Evolutionary conservation across 257 asterid genomes (phyloP).

Genomic region (Fraxinus quadrangulata): DNA sequence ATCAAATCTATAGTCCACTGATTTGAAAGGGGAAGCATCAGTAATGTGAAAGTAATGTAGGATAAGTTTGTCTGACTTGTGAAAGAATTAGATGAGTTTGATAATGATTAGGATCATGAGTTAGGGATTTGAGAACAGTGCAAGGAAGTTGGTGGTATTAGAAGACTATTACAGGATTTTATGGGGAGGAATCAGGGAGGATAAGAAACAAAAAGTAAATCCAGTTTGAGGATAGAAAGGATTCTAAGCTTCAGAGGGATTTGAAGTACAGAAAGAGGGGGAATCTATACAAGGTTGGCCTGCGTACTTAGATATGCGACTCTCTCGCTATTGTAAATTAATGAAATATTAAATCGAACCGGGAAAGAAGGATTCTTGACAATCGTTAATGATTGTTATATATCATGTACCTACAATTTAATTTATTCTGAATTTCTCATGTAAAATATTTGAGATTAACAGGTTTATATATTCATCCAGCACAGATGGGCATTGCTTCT

Average conservation of each 20-base stretch:
- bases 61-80: not conserved
- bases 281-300: not conserved
- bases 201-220: not conserved
- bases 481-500: slow-evolving; percentile 98
- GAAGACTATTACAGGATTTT: not conserved
- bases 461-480: slow-evolving; percentile 70
- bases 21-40: not conserved
- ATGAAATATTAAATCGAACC: not conserved
- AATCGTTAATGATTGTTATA: not conserved
- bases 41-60: not conserved
- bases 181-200: not conserved
- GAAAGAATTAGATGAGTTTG: not conserved
- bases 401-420: slow-evolving; percentile 5
- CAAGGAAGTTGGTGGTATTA: not conserved
- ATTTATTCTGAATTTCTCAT: slow-evolving; percentile 12
- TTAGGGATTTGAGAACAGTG: not conserved
- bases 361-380: not conserved
- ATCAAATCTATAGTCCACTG: too few relatives aligned
- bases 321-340: not conserved
- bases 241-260: not conserved
- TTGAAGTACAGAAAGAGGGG: not conserved
- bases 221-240: not conserved
- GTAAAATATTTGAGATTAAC: slow-evolving; percentile 42
- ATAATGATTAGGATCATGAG: not conserved
- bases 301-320: not conserved